Base-by-base conservation (phyloP, 768 basidiomycete species). In the Termitomyces sp. region DNA sequence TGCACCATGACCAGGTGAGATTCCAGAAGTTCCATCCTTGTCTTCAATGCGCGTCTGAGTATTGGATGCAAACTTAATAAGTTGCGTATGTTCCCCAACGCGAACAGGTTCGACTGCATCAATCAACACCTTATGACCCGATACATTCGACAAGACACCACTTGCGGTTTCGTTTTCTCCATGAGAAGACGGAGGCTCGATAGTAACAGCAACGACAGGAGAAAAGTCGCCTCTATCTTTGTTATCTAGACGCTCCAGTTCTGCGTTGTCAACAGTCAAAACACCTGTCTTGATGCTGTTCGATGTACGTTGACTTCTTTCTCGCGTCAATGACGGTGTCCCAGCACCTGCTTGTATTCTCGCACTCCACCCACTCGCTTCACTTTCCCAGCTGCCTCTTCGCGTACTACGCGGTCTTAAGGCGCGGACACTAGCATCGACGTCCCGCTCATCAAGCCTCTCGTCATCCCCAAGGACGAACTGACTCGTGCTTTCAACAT, bases 361-460 rank as follows among this genome's bases (percentile, higher is more conserved):
- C 6, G 93, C 92, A 68, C 91, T 93, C 92, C 92, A 95, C 43
- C 88, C 81, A 62, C 90, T 94, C 26, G 83, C 87, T 66, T 88
- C 89, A 64, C 93, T 94, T 64, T 91, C 95, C 90, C 94, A 95
- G 65, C 93, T 95, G 0, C 90, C 89, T 64, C 92, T 78, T 64
- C 93, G 79, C 9, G 90, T 91, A 71, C 90, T 91, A 57, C 94
- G 76, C 1, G 92, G 91, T 59, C 94, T 76, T 64, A 97, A 74
- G n/a, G 94, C 95, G 7, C 94, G 80, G 26, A 97, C 86, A 65
- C 91, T 94, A 1, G 94, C 94, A 63, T 92, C 88, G 18, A 87
- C 81, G 63, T 95, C 92, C 36, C 86, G 79, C 55, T 81, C 80
- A 61, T 85, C 80, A 49, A 83, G 66, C 52, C 82, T 76, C 50